These are phyloP conservation scores for Angophora floribunda DNA, from an alignment of 345 rosid genomes.

Conservation along the genomic window DNA sequence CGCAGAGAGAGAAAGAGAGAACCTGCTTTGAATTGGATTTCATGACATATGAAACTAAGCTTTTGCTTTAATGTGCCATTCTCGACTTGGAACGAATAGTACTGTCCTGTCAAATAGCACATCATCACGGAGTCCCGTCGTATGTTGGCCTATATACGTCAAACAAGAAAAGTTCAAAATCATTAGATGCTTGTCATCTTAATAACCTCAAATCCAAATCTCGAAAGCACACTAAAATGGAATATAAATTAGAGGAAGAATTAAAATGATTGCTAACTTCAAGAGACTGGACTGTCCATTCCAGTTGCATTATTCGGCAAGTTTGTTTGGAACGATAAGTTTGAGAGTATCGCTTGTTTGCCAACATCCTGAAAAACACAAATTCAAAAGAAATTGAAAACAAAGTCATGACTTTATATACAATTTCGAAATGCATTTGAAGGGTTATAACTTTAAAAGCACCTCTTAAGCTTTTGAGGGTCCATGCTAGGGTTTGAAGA, in stretches of 20 bases:
- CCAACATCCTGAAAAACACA: not conserved
- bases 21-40: not conserved
- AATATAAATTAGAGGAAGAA: not conserved
- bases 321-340: not conserved
- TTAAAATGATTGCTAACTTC: not conserved
- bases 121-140: not conserved
- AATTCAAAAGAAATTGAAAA: not conserved
- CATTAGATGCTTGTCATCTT: not conserved
- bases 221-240: not conserved
- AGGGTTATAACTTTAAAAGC: not conserved
- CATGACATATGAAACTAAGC: not conserved
- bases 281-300: not conserved
- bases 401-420: not conserved
- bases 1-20: not conserved
- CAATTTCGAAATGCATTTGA: not conserved
- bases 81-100: not conserved
- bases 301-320: not conserved
- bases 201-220: not conserved
- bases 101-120: not conserved
- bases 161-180: not conserved
- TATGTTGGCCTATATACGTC: not conserved
- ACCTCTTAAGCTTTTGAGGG: not conserved
- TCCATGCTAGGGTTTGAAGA: not conserved
- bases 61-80: not conserved
- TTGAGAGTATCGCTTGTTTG: not conserved